phyloP scores from a whole-genome alignment of 176 grass and related monocot species.

The Neostapfia colusana region DNA sequence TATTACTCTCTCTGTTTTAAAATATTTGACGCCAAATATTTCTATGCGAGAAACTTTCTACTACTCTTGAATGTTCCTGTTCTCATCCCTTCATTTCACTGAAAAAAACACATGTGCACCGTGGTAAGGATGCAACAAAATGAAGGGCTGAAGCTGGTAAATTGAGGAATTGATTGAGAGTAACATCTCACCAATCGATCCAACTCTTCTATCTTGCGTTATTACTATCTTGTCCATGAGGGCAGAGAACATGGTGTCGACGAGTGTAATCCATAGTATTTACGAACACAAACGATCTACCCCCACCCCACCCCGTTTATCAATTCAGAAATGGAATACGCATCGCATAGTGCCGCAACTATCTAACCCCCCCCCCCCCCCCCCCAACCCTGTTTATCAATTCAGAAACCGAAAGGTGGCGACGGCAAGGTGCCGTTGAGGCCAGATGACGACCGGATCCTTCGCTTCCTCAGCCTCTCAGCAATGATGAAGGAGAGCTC shows the following conservation, averaged over 20 bases:
- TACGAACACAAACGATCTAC: conserved; percentile 23
- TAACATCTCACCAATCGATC: neutral
- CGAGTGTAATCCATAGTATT: conserved; percentile 27
- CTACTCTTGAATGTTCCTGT: neutral
- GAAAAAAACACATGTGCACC: neutral
- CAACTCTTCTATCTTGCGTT: conserved; percentile 14
- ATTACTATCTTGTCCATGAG: conserved; percentile 29
- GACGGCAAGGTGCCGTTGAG: conserved; percentile 40
- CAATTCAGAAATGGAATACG: conserved; percentile 55
- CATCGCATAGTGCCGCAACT: neutral
- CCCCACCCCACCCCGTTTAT: neutral
- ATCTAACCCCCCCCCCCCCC: conserved; percentile 26
- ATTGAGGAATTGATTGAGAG: no score
- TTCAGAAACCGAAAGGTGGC: conserved; percentile 57
- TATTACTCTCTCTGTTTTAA: no score
- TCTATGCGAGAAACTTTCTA: neutral
- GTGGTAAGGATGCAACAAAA: neutral
- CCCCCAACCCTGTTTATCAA: neutral
- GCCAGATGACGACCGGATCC: conserved; percentile 55
- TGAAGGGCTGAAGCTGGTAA: neutral
- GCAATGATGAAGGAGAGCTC: conserved; percentile 86
- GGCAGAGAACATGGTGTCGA: conserved; percentile 35
- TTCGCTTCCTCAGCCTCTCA: conserved; percentile 75
- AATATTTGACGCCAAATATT: no score
- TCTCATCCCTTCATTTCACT: neutral